A percentile compares a stretch with the other conserved stretches of the same genome.
Conservation (phyloP, 2,329 filamentous ascomycete genomes). For the Ascochyta koolunga region DNA sequence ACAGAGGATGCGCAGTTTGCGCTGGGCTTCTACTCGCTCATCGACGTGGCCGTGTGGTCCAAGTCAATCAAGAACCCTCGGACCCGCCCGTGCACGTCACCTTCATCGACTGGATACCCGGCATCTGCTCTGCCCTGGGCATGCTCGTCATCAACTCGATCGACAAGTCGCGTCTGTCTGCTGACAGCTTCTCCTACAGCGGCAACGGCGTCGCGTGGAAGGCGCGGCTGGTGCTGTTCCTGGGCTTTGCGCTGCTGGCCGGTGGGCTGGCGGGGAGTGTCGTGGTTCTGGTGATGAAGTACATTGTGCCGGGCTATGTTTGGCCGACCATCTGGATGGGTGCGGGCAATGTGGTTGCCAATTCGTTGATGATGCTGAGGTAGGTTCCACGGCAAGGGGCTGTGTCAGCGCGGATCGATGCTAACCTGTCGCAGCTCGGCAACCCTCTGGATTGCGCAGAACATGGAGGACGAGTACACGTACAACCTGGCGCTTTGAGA, state of each 20-base stretch:
- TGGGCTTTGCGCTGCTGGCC: slow-evolving; percentile 72
- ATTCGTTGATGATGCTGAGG: slow-evolving; percentile 71
- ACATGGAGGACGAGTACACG: slow-evolving; percentile 75
- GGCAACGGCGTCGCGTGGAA: slow-evolving; percentile 74
- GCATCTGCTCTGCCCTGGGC: slow-evolving; percentile 71
- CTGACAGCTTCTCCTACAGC: slow-evolving; percentile 69
- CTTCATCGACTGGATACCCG: slow-evolving; percentile 75
- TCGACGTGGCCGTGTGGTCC: slow-evolving; percentile 70
- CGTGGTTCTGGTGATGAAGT: slow-evolving; percentile 72
- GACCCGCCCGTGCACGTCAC: slow-evolving; percentile 64
- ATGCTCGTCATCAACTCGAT: slow-evolving; percentile 77
- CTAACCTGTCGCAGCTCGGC: slow-evolving; percentile 58
- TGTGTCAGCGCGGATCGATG: background rate
- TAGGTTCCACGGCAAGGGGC: slow-evolving; percentile 52
- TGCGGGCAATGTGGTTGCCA: slow-evolving; percentile 69
- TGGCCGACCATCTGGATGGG: slow-evolving; percentile 71
- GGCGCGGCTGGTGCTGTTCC: slow-evolving; percentile 69
- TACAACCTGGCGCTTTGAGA: slow-evolving; percentile 68
- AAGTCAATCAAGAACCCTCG: slow-evolving; percentile 66
- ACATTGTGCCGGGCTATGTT: slow-evolving; percentile 64
- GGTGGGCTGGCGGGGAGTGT: slow-evolving; percentile 71
- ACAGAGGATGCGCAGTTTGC: slow-evolving; percentile 61
- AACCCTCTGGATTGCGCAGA: slow-evolving; percentile 73
- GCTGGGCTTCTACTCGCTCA: slow-evolving; percentile 71
- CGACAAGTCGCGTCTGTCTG: slow-evolving; percentile 68